Conservation (phyloP, 2,329 filamentous ascomycete genomes). For the Xylariaceae sp. region DNA sequence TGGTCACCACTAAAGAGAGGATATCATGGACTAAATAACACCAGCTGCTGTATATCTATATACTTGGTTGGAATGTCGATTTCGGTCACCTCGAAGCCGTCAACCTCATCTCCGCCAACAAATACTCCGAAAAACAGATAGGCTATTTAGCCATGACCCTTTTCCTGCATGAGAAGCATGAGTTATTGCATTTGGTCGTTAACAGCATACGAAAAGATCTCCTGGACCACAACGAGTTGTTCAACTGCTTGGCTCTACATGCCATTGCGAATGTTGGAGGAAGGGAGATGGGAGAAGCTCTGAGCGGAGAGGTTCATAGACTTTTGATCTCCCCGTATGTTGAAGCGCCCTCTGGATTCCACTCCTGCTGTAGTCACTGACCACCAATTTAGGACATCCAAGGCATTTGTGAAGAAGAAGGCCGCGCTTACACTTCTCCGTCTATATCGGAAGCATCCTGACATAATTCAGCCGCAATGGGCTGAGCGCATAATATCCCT, state of each 20-base stretch:
- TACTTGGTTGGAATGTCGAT: constrained; percentile 97
- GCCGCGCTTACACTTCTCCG: constrained; percentile 89
- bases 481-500: constrained; percentile 96
- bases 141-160: constrained; percentile 96
- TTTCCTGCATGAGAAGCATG: constrained; percentile 95
- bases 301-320: constrained; percentile 87
- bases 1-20: constrained; percentile 5
- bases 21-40: too few relatives aligned
- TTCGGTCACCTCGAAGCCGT: constrained; percentile 98
- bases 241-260: constrained; percentile 94
- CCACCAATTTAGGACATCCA: constrained; percentile 55
- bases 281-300: constrained; percentile 92
- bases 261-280: constrained; percentile 97
- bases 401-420: constrained; percentile 99
- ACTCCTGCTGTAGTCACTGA: constrained; percentile 11
- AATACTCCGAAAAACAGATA: constrained; percentile 99
- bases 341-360: not conserved
- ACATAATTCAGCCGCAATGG: constrained; percentile 95
- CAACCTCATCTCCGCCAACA: constrained; percentile 92
- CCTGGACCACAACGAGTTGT: constrained; percentile 90
- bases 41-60: constrained; percentile 95
- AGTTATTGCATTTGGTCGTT: constrained; percentile 90
- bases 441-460: constrained; percentile 89
- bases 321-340: constrained; percentile 90
- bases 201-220: constrained; percentile 98